A percentile compares a stretch with the other conserved stretches of the same genome.
Conservation (phyloP, 768 basidiomycete genomes). For the Gymnopilus dilepis region DNA sequence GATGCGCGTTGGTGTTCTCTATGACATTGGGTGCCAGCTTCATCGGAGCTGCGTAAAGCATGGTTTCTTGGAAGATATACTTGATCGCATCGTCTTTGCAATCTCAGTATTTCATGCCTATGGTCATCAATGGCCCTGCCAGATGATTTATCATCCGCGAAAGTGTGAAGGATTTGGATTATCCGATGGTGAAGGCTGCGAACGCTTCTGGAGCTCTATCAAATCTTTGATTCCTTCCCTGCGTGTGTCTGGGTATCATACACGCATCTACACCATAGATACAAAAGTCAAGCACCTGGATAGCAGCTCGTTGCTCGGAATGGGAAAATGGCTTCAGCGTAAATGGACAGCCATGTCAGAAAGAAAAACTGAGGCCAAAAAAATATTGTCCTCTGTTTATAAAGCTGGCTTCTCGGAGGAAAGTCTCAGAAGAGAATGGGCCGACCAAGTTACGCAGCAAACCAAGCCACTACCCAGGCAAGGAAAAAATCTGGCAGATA, state of each 20-base stretch:
- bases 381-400: conserved; percentile 2
- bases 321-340: conserved; percentile 10
- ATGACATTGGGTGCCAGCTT: too few species aligned
- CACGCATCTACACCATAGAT: conserved; percentile 16
- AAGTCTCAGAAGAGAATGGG: conserved; percentile 19
- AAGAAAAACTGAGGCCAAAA: conserved; percentile 5
- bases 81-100: conserved; percentile 30
- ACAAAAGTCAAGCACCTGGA: conserved; percentile 18
- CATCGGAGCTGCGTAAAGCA: conserved; percentile 31
- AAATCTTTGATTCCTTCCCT: conserved; percentile 19
- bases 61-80: conserved; percentile 29
- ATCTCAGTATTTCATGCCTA: conserved; percentile 43
- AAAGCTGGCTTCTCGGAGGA: background rate
- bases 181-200: conserved; percentile 35
- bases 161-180: conserved; percentile 35
- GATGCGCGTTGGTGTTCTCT: conserved; percentile 26
- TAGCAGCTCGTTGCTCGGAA: conserved; percentile 2
- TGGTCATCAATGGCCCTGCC: too few species aligned
- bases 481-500: conserved; percentile 12
- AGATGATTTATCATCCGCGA: conserved; percentile 42
- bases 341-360: conserved; percentile 4
- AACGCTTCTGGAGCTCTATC: conserved; percentile 19
- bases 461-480: conserved; percentile 16
- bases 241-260: conserved; percentile 15
- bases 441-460: conserved; percentile 16